Evolutionary conservation across 2,329 filamentous ascomycete species (phyloP), one percentile per base, ranked within the genome.

Genomic region (Neofusicoccum ribis): DNA sequence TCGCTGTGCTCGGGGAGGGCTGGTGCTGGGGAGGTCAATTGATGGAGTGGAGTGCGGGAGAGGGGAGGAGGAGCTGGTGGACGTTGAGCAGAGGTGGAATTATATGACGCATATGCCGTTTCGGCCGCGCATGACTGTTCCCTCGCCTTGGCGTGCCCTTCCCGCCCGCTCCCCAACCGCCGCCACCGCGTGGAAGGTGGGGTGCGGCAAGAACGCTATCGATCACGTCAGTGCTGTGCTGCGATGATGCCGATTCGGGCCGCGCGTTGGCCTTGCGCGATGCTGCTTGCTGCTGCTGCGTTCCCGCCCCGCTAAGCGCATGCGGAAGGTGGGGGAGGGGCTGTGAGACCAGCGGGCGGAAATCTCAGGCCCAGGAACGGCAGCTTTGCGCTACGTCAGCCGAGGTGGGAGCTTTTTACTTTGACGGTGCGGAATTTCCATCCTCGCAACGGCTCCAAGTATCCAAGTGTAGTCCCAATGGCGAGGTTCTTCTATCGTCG

Each of bases 291-390:
- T 31, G 27, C 27, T 7, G 27, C 27, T 31, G 27, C 27, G 27
- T 39, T 15, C 37, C 37, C 11, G 9, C 37, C 37, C 37, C 37
- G 11, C 50, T 52, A 52, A 9, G n/a, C 34, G 31, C 12, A 52
- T 39, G 50, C 31, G 50, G 50, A 52, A 52, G 50, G 50, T 52
- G 50, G 50, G 50, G 50, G 50, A 52, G 50, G 50, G 50, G 50
- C 23, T 34, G 37, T 39, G 37, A 39, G 11, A 39, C 14, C 6
- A 1, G 11, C 11, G 37, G 37, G 14, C 37, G 14, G 37, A 39
- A 12, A 15, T 39, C 37, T 11, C 37, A 39, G 37, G 37, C 37
- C 8, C 9, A 14, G 39, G 11, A 8, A 41, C 9, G 39, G 20
- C 20, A 23, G 20, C 20, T 23, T 23, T 23, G 8, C 15, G 11